Base-by-base conservation (phyloP, 1,284 basidiomycete genomes). In the Rhodotorula sp. region DNA sequence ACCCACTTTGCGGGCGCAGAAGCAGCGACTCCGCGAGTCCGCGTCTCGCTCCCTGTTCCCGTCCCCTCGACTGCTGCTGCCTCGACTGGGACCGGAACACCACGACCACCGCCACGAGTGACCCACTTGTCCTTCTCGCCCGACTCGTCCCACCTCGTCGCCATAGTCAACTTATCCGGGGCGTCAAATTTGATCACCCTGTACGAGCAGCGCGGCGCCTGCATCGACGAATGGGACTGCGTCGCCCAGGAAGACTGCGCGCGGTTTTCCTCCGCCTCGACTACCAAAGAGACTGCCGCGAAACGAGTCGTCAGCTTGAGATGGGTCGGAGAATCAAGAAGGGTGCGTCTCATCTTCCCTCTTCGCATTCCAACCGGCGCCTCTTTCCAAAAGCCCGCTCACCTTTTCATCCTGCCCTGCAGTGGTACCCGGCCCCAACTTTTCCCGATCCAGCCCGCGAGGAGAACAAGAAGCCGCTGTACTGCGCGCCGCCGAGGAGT, bases 261-360 rank as follows among this genome's bases (percentile, higher is more conserved):
- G 16, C 50, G 63, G 34, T 71, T 71, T 28, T 69, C 66, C 3
- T 48, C 48, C 0, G 38, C 54, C 0, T 3, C 26, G 34, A 10
- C 55, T 3, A 34, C 3, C 31, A 0, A 12, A 16, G n/a, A 12
- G 2, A 0, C 4, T 38, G 23, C 15, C 15, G 23, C 3, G 26
- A 72, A 68, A 38, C 49, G 26, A n/a, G 65, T 69, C 15, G 58
- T 75, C 18, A 63, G 55, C 15, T 26, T 68, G 23, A 50, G 71
- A 7, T 75, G 71, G 71, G 50, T 73, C 3, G 74, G 74, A 5
- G 74, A 75, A 48, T 59, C 68, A 19, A 31, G 70, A n/a, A 18
- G 68, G 43, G 73, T 68, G 57, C 21, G 68, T 67, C 34, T 6
- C 34, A 8, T 34, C 34, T 34, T 34, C 34, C 34, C 19, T 5